A percentile compares a stretch with the other conserved stretches of the same genome.
phyloP scores from a whole-genome alignment of 441 rosid genomes.

The Populus hybrid region DNA sequence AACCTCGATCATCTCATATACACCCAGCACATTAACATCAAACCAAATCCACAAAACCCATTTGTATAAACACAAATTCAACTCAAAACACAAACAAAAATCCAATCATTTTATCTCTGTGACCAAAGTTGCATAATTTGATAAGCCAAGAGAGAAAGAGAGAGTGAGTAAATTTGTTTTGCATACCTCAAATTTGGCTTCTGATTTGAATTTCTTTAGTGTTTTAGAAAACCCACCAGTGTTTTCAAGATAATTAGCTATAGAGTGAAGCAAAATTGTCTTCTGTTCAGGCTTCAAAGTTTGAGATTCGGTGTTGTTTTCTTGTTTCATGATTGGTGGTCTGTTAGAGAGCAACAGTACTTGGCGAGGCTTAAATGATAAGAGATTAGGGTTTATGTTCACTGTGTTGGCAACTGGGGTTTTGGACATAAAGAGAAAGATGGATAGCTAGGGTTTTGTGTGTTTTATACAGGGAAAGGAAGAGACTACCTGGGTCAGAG shows the following conservation, averaged over 20 bases:
- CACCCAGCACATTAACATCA: neutral
- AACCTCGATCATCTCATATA: neutral
- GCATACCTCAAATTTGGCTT: slow-evolving; percentile 58
- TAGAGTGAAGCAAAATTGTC: slow-evolving; percentile 41
- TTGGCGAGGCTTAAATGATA: slow-evolving; percentile 62
- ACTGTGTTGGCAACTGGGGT: slow-evolving; percentile 1
- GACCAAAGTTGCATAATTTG: neutral
- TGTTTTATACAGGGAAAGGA: neutral
- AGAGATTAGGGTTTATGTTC: slow-evolving; percentile 33
- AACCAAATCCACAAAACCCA: neutral
- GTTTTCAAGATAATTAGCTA: slow-evolving; percentile 58
- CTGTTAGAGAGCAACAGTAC: slow-evolving; percentile 30
- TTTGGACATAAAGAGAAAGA: slow-evolving; percentile 24
- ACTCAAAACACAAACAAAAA: neutral
- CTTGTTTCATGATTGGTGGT: slow-evolving; percentile 32
- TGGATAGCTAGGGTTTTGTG: neutral
- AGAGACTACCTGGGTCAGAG: neutral
- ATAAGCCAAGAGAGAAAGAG: neutral
- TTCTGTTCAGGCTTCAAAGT: slow-evolving; percentile 35
- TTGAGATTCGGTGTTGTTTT: slow-evolving; percentile 15
- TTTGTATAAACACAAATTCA: neutral
- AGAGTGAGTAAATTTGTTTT: slow-evolving; percentile 15
- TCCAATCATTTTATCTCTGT: neutral
- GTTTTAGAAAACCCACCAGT: slow-evolving; percentile 68
- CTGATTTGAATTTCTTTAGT: slow-evolving; percentile 64